Base-by-base conservation (phyloP, 345 rosid genomes). In the Ceriops zippeliana region DNA sequence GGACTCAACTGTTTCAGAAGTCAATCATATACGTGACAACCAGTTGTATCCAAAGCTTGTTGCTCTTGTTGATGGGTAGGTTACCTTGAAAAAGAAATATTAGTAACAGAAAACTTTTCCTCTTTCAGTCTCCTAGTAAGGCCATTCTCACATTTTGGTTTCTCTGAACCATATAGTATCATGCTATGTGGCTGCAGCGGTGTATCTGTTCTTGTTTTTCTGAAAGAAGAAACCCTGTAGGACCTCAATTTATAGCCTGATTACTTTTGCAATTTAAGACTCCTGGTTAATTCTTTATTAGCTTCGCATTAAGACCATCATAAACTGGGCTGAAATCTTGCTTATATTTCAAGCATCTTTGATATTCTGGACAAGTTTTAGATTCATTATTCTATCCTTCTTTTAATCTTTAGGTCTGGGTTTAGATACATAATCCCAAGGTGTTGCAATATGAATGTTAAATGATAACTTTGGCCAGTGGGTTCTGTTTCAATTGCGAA, bases 1-100 rank as follows among this genome's bases (percentile, higher is more conserved):
- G 93, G 98, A 95, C 76, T 95, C 98, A 5, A 90, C 97, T 2
- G 96, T 87, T 62, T 84, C 87, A 3, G 99, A 95, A 87, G 92
- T 95, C 58, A 87, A 90, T 76, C 90, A 81, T 49, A 80, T 95
- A 69, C 91, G 99, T 19, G 99, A 91, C 75, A 83, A 85, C 53
- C 92, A 95, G 71, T 71, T 95, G 81, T 95, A 85, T 81, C 96
- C 96, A 42, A 88, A 82, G 70, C 99, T 91, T 42, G 91, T 78
- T 67, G 65, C 82, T 16, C 83, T 95, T 70, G 96, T 87, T 58
- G 83, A 87, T 26, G 96, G 90, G 99, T 95, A 80, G 76, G 86
- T 75, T 70, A 61, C 59, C 24, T 49, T 2, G 7, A 27, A 34
- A 69, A 27, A 69, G 11, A 42, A 15, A 9, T 57, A 46, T 16